Evolutionary conservation across 1,139 yeast species (phyloP).

Genomic region (Candida mesenterica): DNA sequence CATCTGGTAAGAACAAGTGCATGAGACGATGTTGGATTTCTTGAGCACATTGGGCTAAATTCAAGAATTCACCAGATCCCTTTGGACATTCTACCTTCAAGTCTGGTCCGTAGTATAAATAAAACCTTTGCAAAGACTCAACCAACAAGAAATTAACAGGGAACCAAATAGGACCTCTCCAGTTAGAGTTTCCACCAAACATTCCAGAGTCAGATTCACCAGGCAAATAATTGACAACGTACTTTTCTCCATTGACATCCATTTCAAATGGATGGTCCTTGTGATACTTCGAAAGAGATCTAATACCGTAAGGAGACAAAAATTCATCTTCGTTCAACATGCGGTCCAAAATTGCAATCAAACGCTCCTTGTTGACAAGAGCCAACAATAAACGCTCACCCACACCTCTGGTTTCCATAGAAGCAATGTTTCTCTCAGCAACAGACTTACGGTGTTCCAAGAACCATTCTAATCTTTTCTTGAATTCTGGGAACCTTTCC

Average conservation of each 20-base stretch:
- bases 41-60: slow-evolving; percentile 91
- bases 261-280: slow-evolving; percentile 83
- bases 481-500: slow-evolving; percentile 78
- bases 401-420: slow-evolving; percentile 81
- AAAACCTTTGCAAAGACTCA: slow-evolving; percentile 87
- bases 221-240: slow-evolving; percentile 76
- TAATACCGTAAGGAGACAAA: slow-evolving; percentile 80
- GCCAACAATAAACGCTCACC: slow-evolving; percentile 84
- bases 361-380: slow-evolving; percentile 77
- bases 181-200: slow-evolving; percentile 96
- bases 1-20: slow-evolving; percentile 73
- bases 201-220: slow-evolving; percentile 94
- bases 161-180: slow-evolving; percentile 99
- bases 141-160: slow-evolving; percentile 87
- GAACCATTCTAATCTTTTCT: slow-evolving; percentile 86
- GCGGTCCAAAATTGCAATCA: slow-evolving; percentile 70
- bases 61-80: slow-evolving; percentile 78
- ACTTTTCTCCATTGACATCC: slow-evolving; percentile 79
- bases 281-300: slow-evolving; percentile 88
- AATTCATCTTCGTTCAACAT: slow-evolving; percentile 91
- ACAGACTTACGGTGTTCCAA: slow-evolving; percentile 67
- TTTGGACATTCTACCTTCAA: slow-evolving; percentile 89
- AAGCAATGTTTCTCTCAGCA: slow-evolving; percentile 86
- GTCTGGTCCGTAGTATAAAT: slow-evolving; percentile 84
- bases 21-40: slow-evolving; percentile 87